Conservation (phyloP, 129 eudicot species). For the Pittosporum tobira region DNA sequence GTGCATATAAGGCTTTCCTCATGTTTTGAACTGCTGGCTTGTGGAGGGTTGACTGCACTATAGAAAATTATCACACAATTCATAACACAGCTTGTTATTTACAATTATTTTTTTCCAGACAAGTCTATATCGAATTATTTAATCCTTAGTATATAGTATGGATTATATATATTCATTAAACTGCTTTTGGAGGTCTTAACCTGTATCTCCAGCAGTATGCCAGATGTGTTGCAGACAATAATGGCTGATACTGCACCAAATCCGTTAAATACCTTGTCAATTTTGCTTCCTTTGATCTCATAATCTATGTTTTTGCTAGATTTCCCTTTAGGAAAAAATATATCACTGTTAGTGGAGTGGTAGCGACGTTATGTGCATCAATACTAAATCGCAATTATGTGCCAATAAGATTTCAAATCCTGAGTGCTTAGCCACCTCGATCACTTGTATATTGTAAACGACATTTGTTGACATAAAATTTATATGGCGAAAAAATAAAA, state of each 20-base stretch:
- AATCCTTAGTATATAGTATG: neutral
- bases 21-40: constrained; percentile 42
- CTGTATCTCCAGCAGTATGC: constrained; percentile 49
- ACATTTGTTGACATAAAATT: no score
- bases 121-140: neutral
- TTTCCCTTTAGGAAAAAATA: constrained; percentile 28
- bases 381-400: no score
- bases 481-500: no score
- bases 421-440: no score
- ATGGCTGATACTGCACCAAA: constrained; percentile 57
- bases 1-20: constrained; percentile 47
- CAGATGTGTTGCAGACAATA: constrained; percentile 46
- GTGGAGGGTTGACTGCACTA: constrained; percentile 38
- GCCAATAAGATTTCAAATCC: no score
- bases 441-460: no score
- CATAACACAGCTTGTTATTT: neutral
- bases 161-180: neutral
- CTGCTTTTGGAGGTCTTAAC: constrained; percentile 8
- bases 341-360: neutral
- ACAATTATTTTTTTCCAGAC: neutral
- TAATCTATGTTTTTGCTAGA: constrained; percentile 28
- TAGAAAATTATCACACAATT: neutral
- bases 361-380: no score
- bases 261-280: constrained; percentile 33
- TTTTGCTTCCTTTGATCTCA: constrained; percentile 32